These are phyloP conservation scores for Backusella macrospora DNA, from an alignment of 192 early-diverging fungal species.

Conservation along the genomic window DNA sequence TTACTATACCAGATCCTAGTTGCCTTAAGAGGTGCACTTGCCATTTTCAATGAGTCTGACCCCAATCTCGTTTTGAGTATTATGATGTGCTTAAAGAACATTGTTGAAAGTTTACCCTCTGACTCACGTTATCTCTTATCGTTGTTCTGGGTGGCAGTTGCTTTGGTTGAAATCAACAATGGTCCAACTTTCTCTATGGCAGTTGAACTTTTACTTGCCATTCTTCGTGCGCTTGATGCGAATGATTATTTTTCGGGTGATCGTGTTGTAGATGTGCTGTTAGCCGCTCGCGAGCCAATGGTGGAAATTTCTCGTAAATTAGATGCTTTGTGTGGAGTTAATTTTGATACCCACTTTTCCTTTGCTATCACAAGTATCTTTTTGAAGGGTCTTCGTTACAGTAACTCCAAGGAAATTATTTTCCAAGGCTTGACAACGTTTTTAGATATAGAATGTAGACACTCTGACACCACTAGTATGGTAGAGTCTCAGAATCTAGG, in stretches of 20 bases:
- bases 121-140: slow-evolving; percentile 82
- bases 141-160: slow-evolving; percentile 91
- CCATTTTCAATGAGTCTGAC: slow-evolving; percentile 83
- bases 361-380: slow-evolving; percentile 83
- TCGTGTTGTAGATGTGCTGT: slow-evolving; percentile 71
- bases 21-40: slow-evolving; percentile 84
- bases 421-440: slow-evolving; percentile 72
- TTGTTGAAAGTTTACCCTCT: slow-evolving; percentile 79
- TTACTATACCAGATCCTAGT: slow-evolving; percentile 92
- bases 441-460: slow-evolving; percentile 72
- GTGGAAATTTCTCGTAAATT: slow-evolving; percentile 70
- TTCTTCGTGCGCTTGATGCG: slow-evolving; percentile 76
- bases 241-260: slow-evolving; percentile 73
- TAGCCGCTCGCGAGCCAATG: slow-evolving; percentile 72
- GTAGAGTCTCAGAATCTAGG: slow-evolving; percentile 55
- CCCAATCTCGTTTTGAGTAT: slow-evolving; percentile 82
- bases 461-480: slow-evolving; percentile 24
- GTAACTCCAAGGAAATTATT: slow-evolving; percentile 72
- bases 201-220: slow-evolving; percentile 67
- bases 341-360: slow-evolving; percentile 86
- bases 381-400: slow-evolving; percentile 82
- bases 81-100: slow-evolving; percentile 88
- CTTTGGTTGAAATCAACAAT: slow-evolving; percentile 86
- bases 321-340: slow-evolving; percentile 76
- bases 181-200: slow-evolving; percentile 78